Conservation (phyloP, 768 basidiomycete species). For the Saitozyma sp. region DNA sequence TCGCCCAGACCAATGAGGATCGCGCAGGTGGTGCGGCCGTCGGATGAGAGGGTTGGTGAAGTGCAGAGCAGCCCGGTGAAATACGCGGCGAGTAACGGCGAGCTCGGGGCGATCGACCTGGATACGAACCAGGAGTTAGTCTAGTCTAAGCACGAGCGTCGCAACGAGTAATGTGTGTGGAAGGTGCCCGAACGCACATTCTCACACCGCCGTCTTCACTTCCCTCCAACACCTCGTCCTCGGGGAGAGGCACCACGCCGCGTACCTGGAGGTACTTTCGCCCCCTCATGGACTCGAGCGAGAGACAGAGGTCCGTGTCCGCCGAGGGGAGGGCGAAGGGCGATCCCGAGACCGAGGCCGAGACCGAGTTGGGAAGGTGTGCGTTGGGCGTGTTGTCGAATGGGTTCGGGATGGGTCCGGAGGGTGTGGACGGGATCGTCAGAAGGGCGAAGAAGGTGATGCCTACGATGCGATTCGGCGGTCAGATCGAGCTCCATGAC, state of each 20-base stretch:
- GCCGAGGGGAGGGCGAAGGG: constrained; percentile 35
- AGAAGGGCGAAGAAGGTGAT: constrained; percentile 43
- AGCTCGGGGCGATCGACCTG: constrained; percentile 32
- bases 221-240: constrained; percentile 36
- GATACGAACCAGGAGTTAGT: not conserved
- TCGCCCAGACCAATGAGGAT: constrained; percentile 48
- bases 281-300: constrained; percentile 50
- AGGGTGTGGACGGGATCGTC: constrained; percentile 33
- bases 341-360: constrained; percentile 7
- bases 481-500: not conserved
- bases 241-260: constrained; percentile 36
- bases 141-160: not conserved
- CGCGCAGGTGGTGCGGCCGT: constrained; percentile 40
- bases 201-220: constrained; percentile 39
- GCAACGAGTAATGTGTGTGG: not conserved
- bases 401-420: constrained; percentile 30
- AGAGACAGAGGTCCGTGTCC: constrained; percentile 50
- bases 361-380: constrained; percentile 4
- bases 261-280: constrained; percentile 43
- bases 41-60: constrained; percentile 12
- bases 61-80: constrained; percentile 40
- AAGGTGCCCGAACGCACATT: constrained; percentile 24
- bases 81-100: constrained; percentile 36
- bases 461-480: constrained; percentile 16
- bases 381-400: constrained; percentile 25